A percentile compares a stretch with the other conserved stretches of the same genome.
These are phyloP conservation scores for Copromyces sp. DNA, from an alignment of 495 filamentous ascomycete species.

Conservation along the genomic window DNA sequence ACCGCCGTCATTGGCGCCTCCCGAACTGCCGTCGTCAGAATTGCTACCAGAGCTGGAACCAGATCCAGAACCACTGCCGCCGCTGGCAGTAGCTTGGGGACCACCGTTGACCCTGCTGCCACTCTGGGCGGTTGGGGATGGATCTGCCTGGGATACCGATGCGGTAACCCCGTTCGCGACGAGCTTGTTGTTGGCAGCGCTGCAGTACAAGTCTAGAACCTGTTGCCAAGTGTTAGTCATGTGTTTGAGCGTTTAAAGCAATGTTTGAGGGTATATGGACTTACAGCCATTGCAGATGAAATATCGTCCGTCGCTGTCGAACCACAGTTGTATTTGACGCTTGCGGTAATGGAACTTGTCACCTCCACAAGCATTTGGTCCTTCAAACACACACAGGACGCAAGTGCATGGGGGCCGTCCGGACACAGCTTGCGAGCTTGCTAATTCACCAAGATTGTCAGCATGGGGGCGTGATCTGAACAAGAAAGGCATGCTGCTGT, in stretches of 20 bases:
- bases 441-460: conserved; percentile 10
- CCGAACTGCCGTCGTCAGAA: conserved; percentile 2
- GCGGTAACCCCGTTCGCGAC: conserved; percentile 27
- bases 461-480: neutral
- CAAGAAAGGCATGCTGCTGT: neutral
- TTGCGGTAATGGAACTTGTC: conserved; percentile 25
- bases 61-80: conserved; percentile 3
- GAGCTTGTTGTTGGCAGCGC: conserved; percentile 31
- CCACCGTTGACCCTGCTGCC: conserved; percentile 7
- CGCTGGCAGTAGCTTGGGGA: conserved; percentile 10
- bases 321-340: conserved; percentile 31
- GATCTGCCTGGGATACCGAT: conserved; percentile 18
- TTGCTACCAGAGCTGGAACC: conserved; percentile 1
- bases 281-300: conserved; percentile 26
- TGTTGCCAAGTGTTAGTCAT: neutral
- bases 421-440: conserved; percentile 33
- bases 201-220: conserved; percentile 39
- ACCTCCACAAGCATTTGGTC: conserved; percentile 29
- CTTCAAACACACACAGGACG: conserved; percentile 40
- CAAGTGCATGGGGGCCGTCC: conserved; percentile 31
- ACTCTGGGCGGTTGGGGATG: neutral
- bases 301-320: conserved; percentile 37
- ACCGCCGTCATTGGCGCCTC: conserved; percentile 1
- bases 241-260: neutral
- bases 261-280: neutral